Conservation (phyloP, 345 rosid genomes). For the Populus ilicifolia region DNA sequence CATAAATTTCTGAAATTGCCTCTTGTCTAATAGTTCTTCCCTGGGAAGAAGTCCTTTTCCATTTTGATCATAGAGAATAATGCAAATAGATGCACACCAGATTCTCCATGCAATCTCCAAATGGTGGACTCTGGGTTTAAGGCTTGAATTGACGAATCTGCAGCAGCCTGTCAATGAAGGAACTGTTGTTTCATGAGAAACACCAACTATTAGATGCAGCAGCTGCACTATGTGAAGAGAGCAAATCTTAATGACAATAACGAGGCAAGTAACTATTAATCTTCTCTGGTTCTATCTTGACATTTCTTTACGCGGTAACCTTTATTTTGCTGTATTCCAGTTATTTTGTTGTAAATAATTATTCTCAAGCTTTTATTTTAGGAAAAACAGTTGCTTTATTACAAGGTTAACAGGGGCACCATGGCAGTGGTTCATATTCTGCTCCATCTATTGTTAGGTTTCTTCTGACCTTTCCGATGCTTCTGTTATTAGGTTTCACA, state of each 20-base stretch:
- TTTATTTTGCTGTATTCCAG: no score
- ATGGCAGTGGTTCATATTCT: no score
- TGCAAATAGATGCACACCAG: neutral
- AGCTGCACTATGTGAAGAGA: neutral
- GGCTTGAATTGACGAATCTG: neutral
- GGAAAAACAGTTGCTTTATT: no score
- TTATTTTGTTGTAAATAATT: no score
- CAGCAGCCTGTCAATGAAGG: neutral
- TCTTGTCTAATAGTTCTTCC: neutral
- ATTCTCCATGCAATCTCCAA: neutral
- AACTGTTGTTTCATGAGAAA: neutral
- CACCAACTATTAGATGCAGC: neutral
- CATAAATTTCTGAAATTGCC: neutral
- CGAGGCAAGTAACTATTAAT: neutral
- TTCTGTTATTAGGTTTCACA: no score
- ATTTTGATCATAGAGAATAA: neutral
- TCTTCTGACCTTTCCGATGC: no score
- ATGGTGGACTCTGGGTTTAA: neutral
- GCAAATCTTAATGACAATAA: neutral
- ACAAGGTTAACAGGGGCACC: no score
- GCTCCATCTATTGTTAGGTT: no score
- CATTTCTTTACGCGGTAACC: neutral
- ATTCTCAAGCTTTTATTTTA: no score
- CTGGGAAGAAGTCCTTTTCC: neutral
- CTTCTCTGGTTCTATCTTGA: neutral